Conservation (phyloP, 2,329 filamentous ascomycete genomes). For the Phialocephala sp. region DNA sequence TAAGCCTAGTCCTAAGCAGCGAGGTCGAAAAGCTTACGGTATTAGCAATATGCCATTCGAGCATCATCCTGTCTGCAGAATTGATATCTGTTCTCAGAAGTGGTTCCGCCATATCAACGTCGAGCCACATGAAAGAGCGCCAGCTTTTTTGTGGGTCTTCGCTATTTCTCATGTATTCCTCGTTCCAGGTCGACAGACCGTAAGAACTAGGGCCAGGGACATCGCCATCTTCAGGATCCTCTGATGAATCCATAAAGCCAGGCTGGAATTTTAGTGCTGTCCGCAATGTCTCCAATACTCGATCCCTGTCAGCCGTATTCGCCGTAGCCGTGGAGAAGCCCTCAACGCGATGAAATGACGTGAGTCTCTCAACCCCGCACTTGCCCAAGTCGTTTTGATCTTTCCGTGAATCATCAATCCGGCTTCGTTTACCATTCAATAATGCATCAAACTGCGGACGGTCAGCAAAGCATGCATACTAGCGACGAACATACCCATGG, state of each 20-base stretch:
- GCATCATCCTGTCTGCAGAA: constrained; percentile 24
- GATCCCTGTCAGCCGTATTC: constrained; percentile 3
- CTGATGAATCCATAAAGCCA: constrained; percentile 23
- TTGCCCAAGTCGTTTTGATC: constrained; percentile 6
- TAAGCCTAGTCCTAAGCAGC: not conserved
- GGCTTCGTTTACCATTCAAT: constrained; percentile 16
- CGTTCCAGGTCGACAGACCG: constrained; percentile 18
- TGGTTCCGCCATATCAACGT: constrained; percentile 1
- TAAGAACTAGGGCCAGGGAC: not conserved
- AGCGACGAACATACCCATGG: constrained; percentile 21
- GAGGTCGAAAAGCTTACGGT: constrained; percentile 16
- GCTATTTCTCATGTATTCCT: constrained; percentile 18
- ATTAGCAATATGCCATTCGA: constrained; percentile 27
- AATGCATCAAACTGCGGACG: constrained; percentile 26
- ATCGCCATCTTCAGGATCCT: constrained; percentile 19
- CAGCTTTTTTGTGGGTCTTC: constrained; percentile 6
- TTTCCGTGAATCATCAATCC: constrained; percentile 13
- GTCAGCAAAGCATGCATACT: not conserved
- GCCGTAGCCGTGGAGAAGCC: not conserved
- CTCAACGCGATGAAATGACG: not conserved
- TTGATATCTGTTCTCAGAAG: constrained; percentile 26
- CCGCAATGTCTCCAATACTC: not conserved
- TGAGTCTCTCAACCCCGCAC: not conserved
- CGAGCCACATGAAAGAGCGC: constrained; percentile 23
- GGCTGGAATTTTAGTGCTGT: constrained; percentile 7